Base-by-base conservation (phyloP, 2,329 filamentous ascomycete species). In the Ceratocystis lukuohia region DNA sequence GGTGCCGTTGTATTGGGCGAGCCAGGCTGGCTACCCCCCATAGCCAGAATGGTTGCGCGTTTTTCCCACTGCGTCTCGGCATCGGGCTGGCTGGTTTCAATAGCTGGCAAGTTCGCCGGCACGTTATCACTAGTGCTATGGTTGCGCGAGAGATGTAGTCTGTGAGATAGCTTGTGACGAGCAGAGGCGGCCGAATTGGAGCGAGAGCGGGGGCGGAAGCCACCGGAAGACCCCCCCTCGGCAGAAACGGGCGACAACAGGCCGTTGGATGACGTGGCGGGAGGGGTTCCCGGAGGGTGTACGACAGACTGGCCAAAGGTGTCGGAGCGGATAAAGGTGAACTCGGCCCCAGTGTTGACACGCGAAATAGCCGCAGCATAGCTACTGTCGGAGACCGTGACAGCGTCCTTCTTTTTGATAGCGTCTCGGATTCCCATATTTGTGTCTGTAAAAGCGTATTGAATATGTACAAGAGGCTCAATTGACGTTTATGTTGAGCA, bases 51-150 rank as follows among this genome's bases (percentile, higher is more conserved):
- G n/a, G 92, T 96, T 33, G 94, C 94, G 68, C 93, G 82, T 78
- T 89, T 87, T 80, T 97, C 94, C 94, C 94, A 99, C 76, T 88
- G 83, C 68, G 84, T 84, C 78, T 95, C 88, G 68, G 74, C 74
- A 69, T 74, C 74, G 70, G 77, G 74, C 72, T 73, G 63, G 10
- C 15, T 45, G n/a, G 53, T 62, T 62, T 80, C 77, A 67, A 96
- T 90, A 69, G 87, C 86, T 25, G 92, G 92, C 64, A 97, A 81
- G 76, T 96, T 83, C 65, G 82, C 76, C 1, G 94, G 93, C 46
- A 97, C 82, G 74, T 89, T 87, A 28, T 86, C 82, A 68, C 90
- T 91, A 69, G 81, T 84, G 68, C 78, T 79, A 57, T 77, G 82
- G 72, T 72, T 77, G 73, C 76, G 83, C 77, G 73, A 81, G 66